phyloP scores from a whole-genome alignment of 352 stramenopile species.

The Aphanomyces stellatus region DNA sequence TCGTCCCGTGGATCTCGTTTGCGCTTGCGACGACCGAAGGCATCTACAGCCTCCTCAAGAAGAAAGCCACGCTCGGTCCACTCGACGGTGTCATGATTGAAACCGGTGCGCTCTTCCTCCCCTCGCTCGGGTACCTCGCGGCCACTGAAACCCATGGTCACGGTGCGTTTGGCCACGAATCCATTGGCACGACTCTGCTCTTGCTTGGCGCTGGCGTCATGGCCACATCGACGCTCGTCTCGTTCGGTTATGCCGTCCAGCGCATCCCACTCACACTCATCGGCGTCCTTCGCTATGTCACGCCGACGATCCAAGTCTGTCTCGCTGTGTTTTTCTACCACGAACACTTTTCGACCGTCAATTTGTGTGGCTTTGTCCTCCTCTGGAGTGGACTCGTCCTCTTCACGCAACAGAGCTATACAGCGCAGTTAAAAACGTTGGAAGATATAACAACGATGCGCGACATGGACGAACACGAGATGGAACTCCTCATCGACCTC shows the following conservation, averaged over 20 bases:
- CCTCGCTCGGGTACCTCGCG: not conserved
- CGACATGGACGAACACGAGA: not conserved
- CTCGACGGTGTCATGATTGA: not conserved
- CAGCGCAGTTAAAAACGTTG: not conserved
- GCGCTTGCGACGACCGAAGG: not conserved
- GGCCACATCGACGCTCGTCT: not conserved
- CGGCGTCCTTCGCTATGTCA: not conserved
- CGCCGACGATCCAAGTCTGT: not conserved
- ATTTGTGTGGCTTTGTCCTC: not conserved
- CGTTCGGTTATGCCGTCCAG: not conserved
- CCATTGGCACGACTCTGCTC: not conserved
- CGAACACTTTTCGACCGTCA: not conserved
- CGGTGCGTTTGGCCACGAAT: not conserved
- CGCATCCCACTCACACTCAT: not conserved
- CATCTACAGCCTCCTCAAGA: constrained; percentile 2
- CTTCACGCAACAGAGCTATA: not conserved
- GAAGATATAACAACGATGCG: not conserved
- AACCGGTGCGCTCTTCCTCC: not conserved
- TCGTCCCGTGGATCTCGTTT: not conserved
- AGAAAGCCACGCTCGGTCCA: not conserved
- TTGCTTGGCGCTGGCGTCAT: not conserved
- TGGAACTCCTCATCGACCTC: not conserved
- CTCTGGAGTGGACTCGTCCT: not conserved
- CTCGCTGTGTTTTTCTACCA: not conserved
- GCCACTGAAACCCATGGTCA: not conserved